Base-by-base conservation (phyloP, 2,329 filamentous ascomycete genomes). In the Pseudopyricularia cyperi region DNA sequence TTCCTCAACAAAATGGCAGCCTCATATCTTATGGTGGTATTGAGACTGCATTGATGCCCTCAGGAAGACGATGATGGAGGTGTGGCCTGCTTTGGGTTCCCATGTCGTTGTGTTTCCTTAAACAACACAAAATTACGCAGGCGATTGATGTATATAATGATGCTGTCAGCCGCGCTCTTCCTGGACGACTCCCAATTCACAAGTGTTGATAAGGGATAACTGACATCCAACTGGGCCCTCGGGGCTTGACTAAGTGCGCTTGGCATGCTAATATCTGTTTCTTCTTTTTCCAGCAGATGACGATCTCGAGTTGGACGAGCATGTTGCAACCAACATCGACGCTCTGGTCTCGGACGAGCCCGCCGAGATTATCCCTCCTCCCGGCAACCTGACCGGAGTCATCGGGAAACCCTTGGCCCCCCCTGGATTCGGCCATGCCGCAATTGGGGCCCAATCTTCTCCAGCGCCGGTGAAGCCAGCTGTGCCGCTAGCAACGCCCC, bases 341-440 rank as follows among this genome's bases (percentile, higher is more conserved):
- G 81, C 81, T 3, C 68, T 87, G 4, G 83, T 87, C 12, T 78
- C 81, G 22, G 83, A 87, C 60, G 68, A 77, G n/a, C 60, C 63
- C 7, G 53, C 59, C 17, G 59, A 64, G 26, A 12, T 44, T 4
- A n/a, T 33, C 44, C 57, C 63, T 32, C 57, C 68, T 57, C 30
- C 62, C 54, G 17, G 60, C 54, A 61, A 54, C 46, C 34, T 56
- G 7, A 15, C 5, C 35, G 34, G 61, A 33, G 7, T 42, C 47
- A 52, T 61, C 53, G 58, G 57, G 2, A 70, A 63, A 7, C 70
- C 71, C 24, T 64, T 65, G n/a, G 59, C 71, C 33, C 74, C 74
- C 24, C 73, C 74, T 19, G 74, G 74, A 12, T 69, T 74, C 26
- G 68, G 66, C 19, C 56, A 46, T 26, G 22, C 26, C 11, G 6